Base-by-base conservation (phyloP, 2,329 filamentous ascomycete species). In the Ascocoryne sarcoides region DNA sequence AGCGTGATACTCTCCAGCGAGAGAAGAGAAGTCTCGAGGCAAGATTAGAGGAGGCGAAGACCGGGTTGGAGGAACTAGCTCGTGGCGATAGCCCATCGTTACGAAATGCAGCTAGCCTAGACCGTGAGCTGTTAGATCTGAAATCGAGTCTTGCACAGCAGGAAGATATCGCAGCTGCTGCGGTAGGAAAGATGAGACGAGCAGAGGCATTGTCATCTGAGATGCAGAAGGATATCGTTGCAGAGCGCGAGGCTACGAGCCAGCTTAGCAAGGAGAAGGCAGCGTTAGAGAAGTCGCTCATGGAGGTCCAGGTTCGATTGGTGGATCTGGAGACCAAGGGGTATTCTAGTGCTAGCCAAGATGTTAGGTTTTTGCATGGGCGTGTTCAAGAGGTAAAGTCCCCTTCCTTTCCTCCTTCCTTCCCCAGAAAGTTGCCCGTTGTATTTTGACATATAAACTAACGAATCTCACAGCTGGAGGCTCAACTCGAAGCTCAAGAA, bases 301-400 rank as follows among this genome's bases (percentile, higher is more conserved):
- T 89, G 61, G 90, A 98, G 61, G 72, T 90, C 18, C 90, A 96
- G 63, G 75, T 96, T 39, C 80, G 80, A 57, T 77, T 94, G 41
- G 82, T 98, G 38, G 92, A 96, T 60, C 72, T 96, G 7, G 90
- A 98, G 67, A 96, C 92, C 32, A 96, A 96, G 69, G 88, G 89
- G 39, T 96, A 94, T 65, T 92, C 89, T 15, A 93, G 82, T 50
- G 85, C 85, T 17, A 95, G 89, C 61, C 87, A 95, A 56, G 90
- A 96, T 63, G 86, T 96, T 52, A 84, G 92, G 57, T 96, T 95
- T 68, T 65, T 96, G 56, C 85, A 95, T 64, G 90, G 88, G 58
- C 79, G 90, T 37, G 87, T 98, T 50, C 88, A 95, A 67, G 90
- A 96, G 75, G 89, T 94, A 71, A 7, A 73, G 77, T 61, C 20